A percentile compares a stretch with the other conserved stretches of the same genome.
These are phyloP conservation scores for Rhizophagus clarus DNA, from an alignment of 192 early-diverging fungal species.

Conservation along the genomic window DNA sequence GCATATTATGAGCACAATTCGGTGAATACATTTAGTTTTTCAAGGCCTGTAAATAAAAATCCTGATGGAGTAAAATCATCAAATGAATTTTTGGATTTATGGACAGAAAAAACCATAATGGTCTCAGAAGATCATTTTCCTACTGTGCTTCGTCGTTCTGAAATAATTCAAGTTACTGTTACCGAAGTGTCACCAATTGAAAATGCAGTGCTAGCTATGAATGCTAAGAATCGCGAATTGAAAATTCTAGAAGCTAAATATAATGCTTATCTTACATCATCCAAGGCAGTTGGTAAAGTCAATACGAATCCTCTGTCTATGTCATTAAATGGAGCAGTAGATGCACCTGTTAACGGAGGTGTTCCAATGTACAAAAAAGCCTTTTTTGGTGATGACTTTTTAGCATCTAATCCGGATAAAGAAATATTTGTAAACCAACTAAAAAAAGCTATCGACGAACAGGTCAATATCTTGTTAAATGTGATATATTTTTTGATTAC, in stretches of 20 bases:
- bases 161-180: constrained; percentile 54
- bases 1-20: constrained; percentile 70
- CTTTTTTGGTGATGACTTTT: constrained; percentile 57
- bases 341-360: constrained; percentile 85
- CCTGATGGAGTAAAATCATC: constrained; percentile 47
- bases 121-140: constrained; percentile 70
- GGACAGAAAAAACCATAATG: constrained; percentile 75
- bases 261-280: constrained; percentile 34
- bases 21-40: constrained; percentile 64
- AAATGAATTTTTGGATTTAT: constrained; percentile 72
- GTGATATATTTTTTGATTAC: no score
- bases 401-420: constrained; percentile 46
- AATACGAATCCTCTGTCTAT: constrained; percentile 77
- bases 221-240: constrained; percentile 68
- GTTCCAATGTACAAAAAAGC: constrained; percentile 74
- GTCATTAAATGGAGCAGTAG: constrained; percentile 80
- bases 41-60: constrained; percentile 59
- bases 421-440: constrained; percentile 49
- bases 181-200: constrained; percentile 74
- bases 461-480: constrained; percentile 44
- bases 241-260: constrained; percentile 55
- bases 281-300: constrained; percentile 1
- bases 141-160: constrained; percentile 55
- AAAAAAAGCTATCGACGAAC: constrained; percentile 62
- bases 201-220: constrained; percentile 72